Evolutionary conservation across 2,329 filamentous ascomycete species (phyloP), one percentile per base, ranked within the genome.

Genomic region (Aquanectria penicillioides): DNA sequence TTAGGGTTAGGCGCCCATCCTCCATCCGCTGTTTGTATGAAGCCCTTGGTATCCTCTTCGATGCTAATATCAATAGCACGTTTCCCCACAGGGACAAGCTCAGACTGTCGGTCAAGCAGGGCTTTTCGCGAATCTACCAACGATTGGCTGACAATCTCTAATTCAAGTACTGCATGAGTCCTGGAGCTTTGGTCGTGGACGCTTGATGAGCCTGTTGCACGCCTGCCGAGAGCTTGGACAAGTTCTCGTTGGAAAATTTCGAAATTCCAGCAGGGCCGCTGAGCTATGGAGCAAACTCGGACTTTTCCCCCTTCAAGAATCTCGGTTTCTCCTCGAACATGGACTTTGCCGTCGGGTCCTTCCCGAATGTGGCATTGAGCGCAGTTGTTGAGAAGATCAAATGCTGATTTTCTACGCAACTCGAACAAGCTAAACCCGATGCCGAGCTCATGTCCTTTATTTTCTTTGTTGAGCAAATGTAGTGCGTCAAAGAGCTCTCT

Each of bases 151-250:
- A 81, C 62, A 31, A 81, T 69, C 51, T 81, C 79, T 0, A 81
- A 53, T 54, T 80, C 73, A 4, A 81, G 43, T 1, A 81, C 66
- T 0, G 78, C 78, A 61, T 81, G 78, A 0, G 79, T 80, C 3
- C 79, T 71, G 1, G 78, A 80, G 53, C 78, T 81, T 54, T 80
- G 72, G 46, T 80, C 75, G 57, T 81, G 78, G 0, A 80, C 62
- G 1, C 70, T 73, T 2, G 79, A 81, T 6, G 73, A 70, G 2
- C 76, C 78, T 0, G 72, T 75, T 3, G 69, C 66, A 17, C 77
- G 63, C 5, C 67, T 59, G 10, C 66, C 63, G 1, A 79, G 64
- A 0, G 72, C 76, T 3, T 34, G 34, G 3, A 67, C 62, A 0
- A 81, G 54, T 38, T 69, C 66, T 1, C 51, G 18, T 3, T 61